Evolutionary conservation across 1,284 basidiomycete species (phyloP).

Genomic region (Farysia itapuensis): DNA sequence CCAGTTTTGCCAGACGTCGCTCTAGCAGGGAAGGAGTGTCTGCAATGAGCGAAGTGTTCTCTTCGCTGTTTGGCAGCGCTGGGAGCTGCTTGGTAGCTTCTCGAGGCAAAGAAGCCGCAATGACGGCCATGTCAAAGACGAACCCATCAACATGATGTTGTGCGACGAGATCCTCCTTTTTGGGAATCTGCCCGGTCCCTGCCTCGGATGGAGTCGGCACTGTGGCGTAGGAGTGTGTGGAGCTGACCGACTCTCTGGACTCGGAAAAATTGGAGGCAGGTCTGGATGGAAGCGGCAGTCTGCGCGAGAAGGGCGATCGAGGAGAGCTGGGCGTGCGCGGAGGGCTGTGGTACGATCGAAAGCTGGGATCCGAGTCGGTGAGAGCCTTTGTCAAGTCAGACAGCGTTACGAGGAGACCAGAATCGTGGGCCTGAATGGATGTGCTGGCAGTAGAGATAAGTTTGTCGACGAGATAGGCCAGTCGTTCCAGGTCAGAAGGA

Average conservation of each 20-base stretch:
- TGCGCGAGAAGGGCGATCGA: constrained; percentile 1
- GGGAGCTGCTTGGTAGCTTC: background rate
- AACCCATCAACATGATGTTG: constrained; percentile 20
- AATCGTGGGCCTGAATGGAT: constrained; percentile 1
- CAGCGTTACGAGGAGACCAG: constrained; percentile 10
- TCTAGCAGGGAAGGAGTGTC: constrained; percentile 26
- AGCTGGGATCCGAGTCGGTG: constrained; percentile 4
- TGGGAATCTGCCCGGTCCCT: constrained; percentile 3
- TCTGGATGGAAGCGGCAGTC: constrained; percentile 5
- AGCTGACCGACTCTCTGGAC: constrained; percentile 18
- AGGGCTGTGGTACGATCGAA: constrained; percentile 5
- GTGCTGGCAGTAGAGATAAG: constrained; percentile 1
- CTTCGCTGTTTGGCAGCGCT: constrained; percentile 1
- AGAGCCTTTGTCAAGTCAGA: constrained; percentile 4
- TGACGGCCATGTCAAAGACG: constrained; percentile 23
- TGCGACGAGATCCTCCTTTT: constrained; percentile 4
- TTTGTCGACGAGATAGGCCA: constrained; percentile 21
- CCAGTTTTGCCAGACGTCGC: constrained; percentile 32
- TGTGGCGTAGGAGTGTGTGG: constrained; percentile 8
- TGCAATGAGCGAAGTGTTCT: constrained; percentile 2
- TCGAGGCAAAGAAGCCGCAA: constrained; percentile 18
- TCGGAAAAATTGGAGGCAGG: constrained; percentile 1
- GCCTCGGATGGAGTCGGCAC: constrained; percentile 20
- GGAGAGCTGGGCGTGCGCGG: constrained; percentile 13
- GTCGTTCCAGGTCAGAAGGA: constrained; percentile 14